Evolutionary conservation across 768 basidiomycete species (phyloP), one percentile per base, ranked within the genome.

Genomic region (Macrolepiota albuminosa): DNA sequence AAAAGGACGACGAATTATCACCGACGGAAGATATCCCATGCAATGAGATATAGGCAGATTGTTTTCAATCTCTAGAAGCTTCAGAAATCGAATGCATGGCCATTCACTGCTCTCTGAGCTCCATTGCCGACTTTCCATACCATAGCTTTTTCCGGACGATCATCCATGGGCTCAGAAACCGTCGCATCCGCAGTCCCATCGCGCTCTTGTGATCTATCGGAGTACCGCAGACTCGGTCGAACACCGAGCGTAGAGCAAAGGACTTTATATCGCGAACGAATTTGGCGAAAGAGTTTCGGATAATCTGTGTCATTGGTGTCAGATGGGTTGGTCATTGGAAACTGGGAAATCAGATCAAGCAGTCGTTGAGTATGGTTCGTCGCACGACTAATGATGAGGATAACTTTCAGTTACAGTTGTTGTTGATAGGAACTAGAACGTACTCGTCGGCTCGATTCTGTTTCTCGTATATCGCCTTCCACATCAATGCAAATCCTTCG

Each of bases 221-320:
- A 72, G 33, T 74, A 73, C 16, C 74, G 71, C 26, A 82, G 61
- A 50, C 72, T 73, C 0, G 80, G 79, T 33, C 75, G 73, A 36
- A 93, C 82, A 36, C 91, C 91, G 24, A 98, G 77, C 0, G 84
- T 83, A 0, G 94, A 85, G 66, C 95, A 99, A 42, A 95, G 83
- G 0, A 85, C 82, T 67, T 88, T 89, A 73, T 98, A 97, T 63
- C 90, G 82, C 1, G 94, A 91, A 45, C 93, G 84, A 60, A 98
- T 95, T 62, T 91, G 86, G 31, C 87, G 83, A 63, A 96, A 85
- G 31, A 95, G 82, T 57, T 84, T 84, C 9, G 86, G 73, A 48
- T 96, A 82, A 71, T 97, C 94, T 16, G 88, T 51, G 26, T 87
- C 61, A 26, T 73, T 69, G 5, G 74, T 63, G 0, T 77, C 70